These are phyloP conservation scores for Trichoderma lentiforme DNA, from an alignment of 2,329 filamentous ascomycete species.

Conservation along the genomic window DNA sequence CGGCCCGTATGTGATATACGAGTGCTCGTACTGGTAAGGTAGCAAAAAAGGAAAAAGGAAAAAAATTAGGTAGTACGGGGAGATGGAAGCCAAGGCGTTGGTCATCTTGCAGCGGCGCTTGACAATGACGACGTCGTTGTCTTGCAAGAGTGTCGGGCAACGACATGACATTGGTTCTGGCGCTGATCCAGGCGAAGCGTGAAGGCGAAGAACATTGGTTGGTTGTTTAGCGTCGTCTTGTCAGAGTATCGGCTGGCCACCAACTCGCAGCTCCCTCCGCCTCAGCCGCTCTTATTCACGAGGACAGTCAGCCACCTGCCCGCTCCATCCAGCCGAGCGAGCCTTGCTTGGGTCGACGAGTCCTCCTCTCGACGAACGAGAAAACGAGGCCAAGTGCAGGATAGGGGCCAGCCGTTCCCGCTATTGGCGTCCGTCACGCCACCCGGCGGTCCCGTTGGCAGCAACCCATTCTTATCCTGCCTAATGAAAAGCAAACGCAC, in stretches of 20 bases:
- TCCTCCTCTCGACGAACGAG: conserved; percentile 4
- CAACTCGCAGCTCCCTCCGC: conserved; percentile 12
- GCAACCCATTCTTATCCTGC: conserved; percentile 7
- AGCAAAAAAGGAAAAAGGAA: not conserved
- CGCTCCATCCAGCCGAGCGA: conserved; percentile 9
- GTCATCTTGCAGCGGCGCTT: not conserved
- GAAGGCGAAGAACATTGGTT: conserved; percentile 11
- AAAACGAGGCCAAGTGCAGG: not conserved
- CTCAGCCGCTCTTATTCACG: conserved; percentile 16
- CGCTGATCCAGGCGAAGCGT: not conserved
- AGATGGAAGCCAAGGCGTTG: not conserved
- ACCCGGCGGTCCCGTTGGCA: conserved; percentile 17
- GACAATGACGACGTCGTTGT: conserved; percentile 9
- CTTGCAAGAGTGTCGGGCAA: not conserved
- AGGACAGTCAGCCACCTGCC: conserved; percentile 16
- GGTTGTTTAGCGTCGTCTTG: conserved; percentile 11
- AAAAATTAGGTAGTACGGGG: not conserved
- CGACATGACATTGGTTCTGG: not conserved
- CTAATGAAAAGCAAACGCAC: not conserved
- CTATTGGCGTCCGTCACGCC: conserved; percentile 15
- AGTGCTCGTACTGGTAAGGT: not conserved
- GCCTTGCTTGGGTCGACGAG: not conserved
- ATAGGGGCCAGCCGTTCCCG: conserved; percentile 3
- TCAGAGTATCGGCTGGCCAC: conserved; percentile 12
- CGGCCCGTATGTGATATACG: not conserved